Base-by-base conservation (phyloP, 2,329 filamentous ascomycete genomes). In the Nemania sp. region DNA sequence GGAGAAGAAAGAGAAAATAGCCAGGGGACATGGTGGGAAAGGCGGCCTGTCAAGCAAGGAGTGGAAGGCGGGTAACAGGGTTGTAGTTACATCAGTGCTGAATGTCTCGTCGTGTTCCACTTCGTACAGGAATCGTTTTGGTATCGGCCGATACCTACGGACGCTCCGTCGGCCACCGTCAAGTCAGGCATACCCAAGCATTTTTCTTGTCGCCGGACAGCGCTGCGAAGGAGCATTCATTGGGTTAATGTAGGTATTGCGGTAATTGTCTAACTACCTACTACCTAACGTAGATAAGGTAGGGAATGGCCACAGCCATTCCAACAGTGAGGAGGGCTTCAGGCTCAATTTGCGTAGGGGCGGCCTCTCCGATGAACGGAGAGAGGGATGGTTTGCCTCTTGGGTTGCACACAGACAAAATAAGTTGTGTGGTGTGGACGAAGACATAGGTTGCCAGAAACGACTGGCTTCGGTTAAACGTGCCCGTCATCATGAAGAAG, bases 401-500 rank as follows among this genome's bases (percentile, higher is more conserved):
- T 20, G 34, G 10, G 21, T 42, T 20, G 48, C 17, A 29, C 47
- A n/a, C 18, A 45, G 50, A 54, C 43, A 13, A 45, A 50, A 29
- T 42, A 55, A n/a, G 35, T 34, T 58, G 37, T 49, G 54, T 58
- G 20, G 50, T 54, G 51, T 54, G 53, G 48, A 18, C 51, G 20
- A 43, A 50, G 51, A 37, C n/a, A 21, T 34, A 43, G 3, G 7
- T 34, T 35, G 25, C 7, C 35, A 39, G 25, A 40, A 45, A 40
- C 54, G 60, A 62, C 50, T 53, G 54, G 54, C 13, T 37, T 51
- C 21, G 46, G 55, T 55, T 49, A 17, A 56, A 42, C 55, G 34
- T 58, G 25, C 54, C 53, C 50, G 46, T 35, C 42, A 57, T 58
- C 52, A 62, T 62, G 55, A 55, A 64, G 59, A 55, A 55, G 43